Conservation (phyloP, 768 basidiomycete genomes). For the Cyclocybe aegerita region DNA sequence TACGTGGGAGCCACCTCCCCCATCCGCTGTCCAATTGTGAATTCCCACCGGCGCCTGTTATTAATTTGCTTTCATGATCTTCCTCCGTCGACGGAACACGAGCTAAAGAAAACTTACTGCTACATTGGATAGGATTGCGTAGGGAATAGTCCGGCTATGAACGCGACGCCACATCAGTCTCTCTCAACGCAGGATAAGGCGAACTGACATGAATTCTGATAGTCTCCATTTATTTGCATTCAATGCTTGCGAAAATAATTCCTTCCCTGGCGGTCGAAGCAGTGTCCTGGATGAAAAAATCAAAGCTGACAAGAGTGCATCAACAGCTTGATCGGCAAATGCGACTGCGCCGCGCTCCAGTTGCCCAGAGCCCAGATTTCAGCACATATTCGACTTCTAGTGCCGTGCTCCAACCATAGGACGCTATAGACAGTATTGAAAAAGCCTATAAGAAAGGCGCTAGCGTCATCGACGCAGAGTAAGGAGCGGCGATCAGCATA, state of each 20-base stretch:
- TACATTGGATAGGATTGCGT: neutral
- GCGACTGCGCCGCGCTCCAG: too few relatives aligned
- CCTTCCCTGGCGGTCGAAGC: neutral
- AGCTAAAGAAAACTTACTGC: neutral
- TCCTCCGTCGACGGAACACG: constrained; percentile 17
- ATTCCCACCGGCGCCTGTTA: constrained; percentile 5
- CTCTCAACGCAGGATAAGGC: neutral
- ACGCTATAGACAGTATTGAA: too few relatives aligned
- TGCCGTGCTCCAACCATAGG: too few relatives aligned
- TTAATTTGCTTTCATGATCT: constrained; percentile 8
- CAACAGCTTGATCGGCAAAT: too few relatives aligned
- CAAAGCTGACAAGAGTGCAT: neutral
- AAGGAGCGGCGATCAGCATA: too few relatives aligned
- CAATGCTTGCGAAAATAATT: too few relatives aligned
- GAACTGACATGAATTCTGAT: constrained; percentile 3
- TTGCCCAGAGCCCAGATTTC: too few relatives aligned
- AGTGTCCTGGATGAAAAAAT: neutral
- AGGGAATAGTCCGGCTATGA: neutral
- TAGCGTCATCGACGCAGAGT: too few relatives aligned
- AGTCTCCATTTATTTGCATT: neutral
- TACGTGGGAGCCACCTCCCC: constrained; percentile 6
- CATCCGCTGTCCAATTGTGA: constrained; percentile 9
- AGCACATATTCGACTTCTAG: too few relatives aligned
- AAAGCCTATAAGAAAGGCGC: too few relatives aligned
- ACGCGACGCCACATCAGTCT: too few relatives aligned